Base-by-base conservation (phyloP, 768 basidiomycete species). In the Sporobolomyces pararoseus region DNA sequence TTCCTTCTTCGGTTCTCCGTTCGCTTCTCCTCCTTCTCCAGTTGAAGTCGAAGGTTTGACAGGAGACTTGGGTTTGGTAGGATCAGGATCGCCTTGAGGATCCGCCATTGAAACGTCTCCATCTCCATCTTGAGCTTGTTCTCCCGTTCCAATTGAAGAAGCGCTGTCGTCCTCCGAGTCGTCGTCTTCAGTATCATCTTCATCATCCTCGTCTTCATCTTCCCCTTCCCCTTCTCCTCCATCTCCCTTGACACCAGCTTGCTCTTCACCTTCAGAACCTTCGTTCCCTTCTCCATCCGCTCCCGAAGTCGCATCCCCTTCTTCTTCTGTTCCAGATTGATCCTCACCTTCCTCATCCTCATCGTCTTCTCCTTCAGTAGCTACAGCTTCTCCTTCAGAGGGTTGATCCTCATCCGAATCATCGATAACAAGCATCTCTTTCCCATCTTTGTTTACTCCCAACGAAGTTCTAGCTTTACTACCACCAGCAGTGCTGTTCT, bases 171-270 rank as follows among this genome's bases (percentile, higher is more conserved):
- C 59, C 39, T 51, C 63, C 14, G 58, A 52, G 42, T 66, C 65
- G 31, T 66, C 63, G 13, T 65, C 66, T 21, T 67, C 66, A 42
- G 68, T 64, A 53, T 70, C 69, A 42, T 70, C 69, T 1, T 67
- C 68, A 19, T 64, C 63, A 29, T 42, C 57, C 21, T 64, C 53
- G 13, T 58, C 54, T 31, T 44, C 66, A 4, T 58, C 61, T 42
- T 52, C 65, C 6, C 51, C 65, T 14, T 54, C 50, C 25, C 35
- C 34, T 4, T 61, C 70, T 16, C 49, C 44, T 13, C 23, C 61
- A 10, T 37, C 49, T 34, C 10, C 35, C 16, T n/a, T 52, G 35
- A 4, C 51, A n/a, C n/a, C n/a, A n/a, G n/a, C 50, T 29, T 46
- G 19, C 39, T 34, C 42, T 6, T 39, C 32, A n/a, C n/a, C n/a